These are phyloP conservation scores for Nannochloris sp. DNA, from an alignment of 139 green algal genomes.

Conservation along the genomic window DNA sequence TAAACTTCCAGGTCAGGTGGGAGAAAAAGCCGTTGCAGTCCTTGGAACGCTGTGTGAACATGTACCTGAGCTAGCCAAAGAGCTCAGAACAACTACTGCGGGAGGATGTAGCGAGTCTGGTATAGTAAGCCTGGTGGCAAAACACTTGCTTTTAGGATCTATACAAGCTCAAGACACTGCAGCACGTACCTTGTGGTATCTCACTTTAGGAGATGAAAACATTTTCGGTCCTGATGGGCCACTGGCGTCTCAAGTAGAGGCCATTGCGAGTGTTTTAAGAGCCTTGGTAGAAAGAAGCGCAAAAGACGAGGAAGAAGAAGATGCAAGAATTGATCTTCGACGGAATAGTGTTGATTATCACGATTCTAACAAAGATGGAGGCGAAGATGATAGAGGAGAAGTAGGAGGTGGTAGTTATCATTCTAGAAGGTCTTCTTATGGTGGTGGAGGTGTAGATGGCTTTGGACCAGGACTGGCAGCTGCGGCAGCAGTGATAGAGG, in stretches of 20 bases:
- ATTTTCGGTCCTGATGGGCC: neutral
- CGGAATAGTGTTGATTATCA: conserved; percentile 4
- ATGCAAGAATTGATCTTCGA: neutral
- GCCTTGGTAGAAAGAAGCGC: neutral
- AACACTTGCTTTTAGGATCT: neutral
- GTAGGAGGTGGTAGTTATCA: neutral
- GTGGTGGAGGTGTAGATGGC: neutral
- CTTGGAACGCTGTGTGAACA: conserved; percentile 13
- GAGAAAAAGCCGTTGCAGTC: conserved; percentile 1
- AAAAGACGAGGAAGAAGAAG: neutral
- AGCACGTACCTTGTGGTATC: conserved; percentile 1
- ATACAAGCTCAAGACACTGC: neutral
- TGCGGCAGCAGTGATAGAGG: neutral
- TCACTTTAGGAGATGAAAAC: neutral
- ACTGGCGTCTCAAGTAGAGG: neutral
- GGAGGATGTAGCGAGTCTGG: neutral
- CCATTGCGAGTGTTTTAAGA: neutral
- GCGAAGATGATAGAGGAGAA: neutral
- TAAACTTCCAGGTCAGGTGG: neutral
- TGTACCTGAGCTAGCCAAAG: neutral
- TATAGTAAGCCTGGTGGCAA: neutral
- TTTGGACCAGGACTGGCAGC: neutral
- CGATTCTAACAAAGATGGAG: neutral
- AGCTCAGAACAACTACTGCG: neutral
- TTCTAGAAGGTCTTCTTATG: neutral